Evolutionary conservation across 2,329 filamentous ascomycete species (phyloP).

Genomic region (Penicillium sp.): DNA sequence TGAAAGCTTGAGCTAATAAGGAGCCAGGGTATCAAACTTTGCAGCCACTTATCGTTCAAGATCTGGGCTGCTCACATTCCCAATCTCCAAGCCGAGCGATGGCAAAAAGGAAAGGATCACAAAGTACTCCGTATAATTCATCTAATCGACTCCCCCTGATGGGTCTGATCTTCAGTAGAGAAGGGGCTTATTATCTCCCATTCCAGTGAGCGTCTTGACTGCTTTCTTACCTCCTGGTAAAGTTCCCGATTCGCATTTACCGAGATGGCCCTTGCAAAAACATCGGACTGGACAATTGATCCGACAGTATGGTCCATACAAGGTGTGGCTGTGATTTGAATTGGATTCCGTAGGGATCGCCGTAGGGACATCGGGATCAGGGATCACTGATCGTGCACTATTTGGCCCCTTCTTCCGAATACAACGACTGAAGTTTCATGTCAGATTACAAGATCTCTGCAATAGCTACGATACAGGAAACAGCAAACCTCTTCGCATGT

Average conservation of each 20-base stretch:
- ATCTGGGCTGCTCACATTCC: slow-evolving; percentile 10
- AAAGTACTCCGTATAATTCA: neutral
- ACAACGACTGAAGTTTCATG: neutral
- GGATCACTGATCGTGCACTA: neutral
- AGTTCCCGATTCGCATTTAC: neutral
- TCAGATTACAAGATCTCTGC: neutral
- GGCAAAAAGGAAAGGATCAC: neutral
- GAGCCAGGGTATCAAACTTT: slow-evolving; percentile 10
- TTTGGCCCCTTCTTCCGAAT: neutral
- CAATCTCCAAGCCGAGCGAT: neutral
- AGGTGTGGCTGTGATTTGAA: slow-evolving; percentile 1
- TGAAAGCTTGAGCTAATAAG: slow-evolving; percentile 10
- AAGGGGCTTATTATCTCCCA: slow-evolving; percentile 20
- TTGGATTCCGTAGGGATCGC: neutral
- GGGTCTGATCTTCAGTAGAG: slow-evolving; percentile 32
- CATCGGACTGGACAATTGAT: neutral
- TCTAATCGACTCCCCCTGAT: neutral
- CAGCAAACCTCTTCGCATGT: neutral
- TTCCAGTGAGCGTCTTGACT: slow-evolving; percentile 11
- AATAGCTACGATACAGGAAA: neutral
- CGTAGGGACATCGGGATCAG: neutral
- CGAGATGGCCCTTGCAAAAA: neutral
- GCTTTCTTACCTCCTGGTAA: neutral
- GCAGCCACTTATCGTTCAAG: slow-evolving; percentile 14
- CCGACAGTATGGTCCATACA: neutral